Evolutionary conservation across 192 early-diverging fungal species (phyloP).

Genomic region (Coemansia sp.): DNA sequence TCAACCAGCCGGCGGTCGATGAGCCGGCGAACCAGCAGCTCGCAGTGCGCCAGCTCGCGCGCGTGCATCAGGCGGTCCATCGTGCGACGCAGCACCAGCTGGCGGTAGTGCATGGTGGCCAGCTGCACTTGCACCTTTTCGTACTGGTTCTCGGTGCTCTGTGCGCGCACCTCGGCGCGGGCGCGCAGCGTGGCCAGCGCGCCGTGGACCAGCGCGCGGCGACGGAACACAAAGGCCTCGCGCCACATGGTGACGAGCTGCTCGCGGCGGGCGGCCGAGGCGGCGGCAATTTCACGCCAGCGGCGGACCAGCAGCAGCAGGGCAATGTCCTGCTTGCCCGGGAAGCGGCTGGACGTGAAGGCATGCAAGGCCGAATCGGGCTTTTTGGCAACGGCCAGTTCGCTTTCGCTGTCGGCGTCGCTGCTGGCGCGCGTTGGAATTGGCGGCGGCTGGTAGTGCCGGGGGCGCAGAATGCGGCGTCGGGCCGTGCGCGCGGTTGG

Average conservation of each 20-base stretch:
- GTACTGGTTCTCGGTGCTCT: not conserved
- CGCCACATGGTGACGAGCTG: conserved; percentile 27
- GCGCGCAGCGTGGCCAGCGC: conserved; percentile 5
- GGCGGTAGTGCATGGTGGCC: conserved; percentile 19
- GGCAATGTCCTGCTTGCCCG: conserved; percentile 25
- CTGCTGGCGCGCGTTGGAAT: not conserved
- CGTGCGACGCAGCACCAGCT: not conserved
- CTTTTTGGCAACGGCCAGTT: too few species aligned
- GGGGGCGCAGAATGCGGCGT: conserved; percentile 2
- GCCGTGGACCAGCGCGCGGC: not conserved
- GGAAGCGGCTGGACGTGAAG: conserved; percentile 22
- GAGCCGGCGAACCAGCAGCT: not conserved
- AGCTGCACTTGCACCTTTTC: conserved; percentile 5
- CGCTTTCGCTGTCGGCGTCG: not conserved
- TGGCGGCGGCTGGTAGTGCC: conserved; percentile 5
- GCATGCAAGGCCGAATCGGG: not conserved
- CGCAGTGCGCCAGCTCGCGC: conserved; percentile 2
- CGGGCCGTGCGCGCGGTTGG: not conserved
- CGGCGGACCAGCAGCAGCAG: conserved; percentile 16
- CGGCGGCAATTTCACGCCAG: conserved; percentile 32
- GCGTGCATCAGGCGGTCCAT: not conserved
- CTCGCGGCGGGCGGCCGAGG: conserved; percentile 13
- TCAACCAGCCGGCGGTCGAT: not conserved
- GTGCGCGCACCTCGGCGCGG: not conserved
- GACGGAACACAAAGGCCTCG: conserved; percentile 11